Evolutionary conservation across 2,329 filamentous ascomycete species (phyloP), one percentile per base, ranked within the genome.

Genomic region (Diplodia seriata): DNA sequence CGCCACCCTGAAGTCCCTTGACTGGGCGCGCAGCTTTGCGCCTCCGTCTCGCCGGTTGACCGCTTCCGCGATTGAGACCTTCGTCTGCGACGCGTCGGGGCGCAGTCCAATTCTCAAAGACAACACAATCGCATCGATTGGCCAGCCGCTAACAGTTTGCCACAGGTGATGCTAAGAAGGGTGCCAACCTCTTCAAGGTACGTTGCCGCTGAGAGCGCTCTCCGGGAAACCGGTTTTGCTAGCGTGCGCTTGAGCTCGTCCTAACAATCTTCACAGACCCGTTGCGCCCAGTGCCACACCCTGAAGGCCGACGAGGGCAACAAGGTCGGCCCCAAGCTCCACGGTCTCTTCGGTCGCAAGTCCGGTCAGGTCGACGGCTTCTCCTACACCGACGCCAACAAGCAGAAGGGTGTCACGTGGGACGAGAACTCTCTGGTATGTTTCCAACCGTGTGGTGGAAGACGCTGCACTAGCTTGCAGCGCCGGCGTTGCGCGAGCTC

Each of bases 301-400:
- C 86, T 97, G 81, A 93, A 96, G 84, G 87, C 86, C 72, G 91
- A 87, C 77, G 95, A 94, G 84, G 89, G 89, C 84, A 97, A 97
- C 93, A 98, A 98, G 90, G 92, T 97, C 83, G 95, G 95, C 81
- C 95, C 95, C 78, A 93, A 93, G 81, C 90, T 99, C 77, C 89
- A 96, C 90, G 95, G 95, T 81, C 92, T 99, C 74, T 99, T 97
- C 82, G 95, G 95, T 83, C 94, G 95, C 82, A 91, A 97, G 87
- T 92, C 92, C 72, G 95, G 95, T 77, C 87, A 90, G 81, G 92
- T 96, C 76, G 91, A 93, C 56, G 94, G 95, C 74, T 99, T 91
- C 89, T 86, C 93, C 80, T 99, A 98, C 90, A 97, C 95, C 83
- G 95, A 99, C 80, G 95, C 94, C 88, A 99, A 99, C 92, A 98